Evolutionary conservation across 2,329 filamentous ascomycete genomes (phyloP), one percentile per base, ranked within the genome.

Genomic region (Chaetomiaceae sp.): DNA sequence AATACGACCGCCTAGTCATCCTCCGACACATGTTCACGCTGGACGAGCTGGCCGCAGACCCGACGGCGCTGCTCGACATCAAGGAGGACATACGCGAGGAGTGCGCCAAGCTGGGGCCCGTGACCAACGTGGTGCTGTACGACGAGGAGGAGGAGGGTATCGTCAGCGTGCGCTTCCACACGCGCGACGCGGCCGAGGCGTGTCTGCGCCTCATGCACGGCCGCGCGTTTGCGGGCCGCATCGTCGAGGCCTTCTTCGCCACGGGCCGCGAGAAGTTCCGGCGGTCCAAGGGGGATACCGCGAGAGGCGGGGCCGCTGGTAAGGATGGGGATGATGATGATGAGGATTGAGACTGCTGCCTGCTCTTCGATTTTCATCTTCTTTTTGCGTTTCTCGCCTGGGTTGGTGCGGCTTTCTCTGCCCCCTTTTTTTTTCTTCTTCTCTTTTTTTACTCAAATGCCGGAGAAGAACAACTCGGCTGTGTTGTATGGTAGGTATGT

Each of bases 21-120:
- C 72, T 99, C 57, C 89, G 89, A 65, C 84, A 95, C 70, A 95
- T 96, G 86, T 99, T 99, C 69, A 95, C 89, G 1, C 75, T 92
- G 37, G 66, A 85, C 55, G 89, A 96, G 70, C 76, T 97, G 21
- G 84, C 90, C 60, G 87, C 95, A 64, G 91, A 97, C 62, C 83
- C 87, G 2, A 83, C 83, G 0, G 87, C 86, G 1, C 78, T 95
- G 53, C 74, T 95, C 33, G 92, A 97, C 56, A 95, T 97, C 71
- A 95, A 95, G 65, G 87, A 96, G 66, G 93, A 99, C 65, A 88
- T 97, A 50, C 81, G 88, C 40, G 89, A 96, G 44, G 91, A 96
- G 69, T 95, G 89, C 66, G 77, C 81, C 51, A 95, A 95, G 70
- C 74, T 93, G 13, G 93, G 93, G 3, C 77, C 85, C 20, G 89